Base-by-base conservation (phyloP, 2,329 filamentous ascomycete species). In the Neonectria coccinea region DNA sequence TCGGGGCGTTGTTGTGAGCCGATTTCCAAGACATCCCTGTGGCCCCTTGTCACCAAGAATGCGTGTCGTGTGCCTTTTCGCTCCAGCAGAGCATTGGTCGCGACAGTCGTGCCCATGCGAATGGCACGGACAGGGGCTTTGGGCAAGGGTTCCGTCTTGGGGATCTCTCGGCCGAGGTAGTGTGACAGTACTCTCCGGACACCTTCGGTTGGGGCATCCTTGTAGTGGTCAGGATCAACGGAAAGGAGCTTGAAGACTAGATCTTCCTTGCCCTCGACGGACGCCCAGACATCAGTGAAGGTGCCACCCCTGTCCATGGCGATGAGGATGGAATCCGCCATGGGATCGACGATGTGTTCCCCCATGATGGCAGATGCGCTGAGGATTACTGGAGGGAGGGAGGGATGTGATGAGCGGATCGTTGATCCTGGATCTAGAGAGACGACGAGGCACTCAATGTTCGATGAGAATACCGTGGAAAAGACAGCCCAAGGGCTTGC, bases 81-180 rank as follows among this genome's bases (percentile, higher is more conserved):
- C 74, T 93, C 91, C 2, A 93, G 79, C 25, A 93, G 78, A 0
- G 66, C 67, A 18, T 93, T 93, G 2, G 91, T 93, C 2, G 91
- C 91, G 6, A 93, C 90, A 0, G 91, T 93, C 1, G 91, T 93
- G 39, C 91, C 91, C 89, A 92, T 92, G 31, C 91, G 87, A 74
- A 92, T 92, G 66, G 88, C 90, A 72, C 91, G 88, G 54, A 81
- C 75, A 25, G 75, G 70, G 4, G 73, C 73, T 14, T 78, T 76
- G 22, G 79, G 76, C 7, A 80, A 66, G 7, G 75, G 71, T 16
- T 74, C 65, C 18, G 73, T 73, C 14, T 76, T 70, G 5, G 75
- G 76, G 16, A 79, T 68, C 2, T 74, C 44, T 29, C 48, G 29
- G 12, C 36, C 56, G 39, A 36, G 52, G 44, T 44, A 62, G 56